Percentiles rank a stretch among this genome's conserved stretches.
phyloP scores from a whole-genome alignment of 192 early-diverging fungal genomes.

The Piromyces finnis region DNA sequence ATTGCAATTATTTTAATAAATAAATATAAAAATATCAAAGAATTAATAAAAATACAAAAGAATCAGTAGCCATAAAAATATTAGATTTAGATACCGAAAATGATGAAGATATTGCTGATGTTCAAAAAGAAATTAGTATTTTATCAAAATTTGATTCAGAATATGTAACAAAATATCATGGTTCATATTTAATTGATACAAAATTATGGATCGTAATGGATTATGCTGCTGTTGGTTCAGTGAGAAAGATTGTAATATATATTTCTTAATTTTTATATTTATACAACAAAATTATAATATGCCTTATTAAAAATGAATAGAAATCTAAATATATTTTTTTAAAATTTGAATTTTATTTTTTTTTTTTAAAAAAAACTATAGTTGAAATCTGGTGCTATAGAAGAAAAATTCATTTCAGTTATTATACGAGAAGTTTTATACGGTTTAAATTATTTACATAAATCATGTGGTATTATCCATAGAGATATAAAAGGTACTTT shows the following conservation, averaged over 20 bases:
- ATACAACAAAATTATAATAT: too few relatives aligned
- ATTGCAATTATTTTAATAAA: too few relatives aligned
- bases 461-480: slow-evolving; percentile 78
- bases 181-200: slow-evolving; percentile 69
- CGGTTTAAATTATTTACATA: slow-evolving; percentile 88
- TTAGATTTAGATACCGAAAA: slow-evolving; percentile 91
- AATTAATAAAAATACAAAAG: slow-evolving; percentile 49
- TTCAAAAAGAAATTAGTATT: slow-evolving; percentile 82
- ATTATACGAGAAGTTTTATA: slow-evolving; percentile 75
- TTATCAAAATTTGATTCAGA: slow-evolving; percentile 74
- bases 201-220: slow-evolving; percentile 99
- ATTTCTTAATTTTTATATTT: too few relatives aligned
- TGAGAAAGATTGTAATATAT: slow-evolving; percentile 44
- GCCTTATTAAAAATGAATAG: too few relatives aligned
- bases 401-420: slow-evolving; percentile 74
- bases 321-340: too few relatives aligned
- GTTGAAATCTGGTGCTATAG: slow-evolving; percentile 64
- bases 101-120: slow-evolving; percentile 82
- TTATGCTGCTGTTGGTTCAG: slow-evolving; percentile 84
- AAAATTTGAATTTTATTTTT: too few relatives aligned
- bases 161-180: slow-evolving; percentile 88
- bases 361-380: not conserved
- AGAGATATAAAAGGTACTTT: slow-evolving; percentile 83
- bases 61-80: slow-evolving; percentile 91
- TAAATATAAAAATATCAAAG: slow-evolving; percentile 8